phyloP scores from a whole-genome alignment of 805 yeast species.

The Cyberlindnera maritima region DNA sequence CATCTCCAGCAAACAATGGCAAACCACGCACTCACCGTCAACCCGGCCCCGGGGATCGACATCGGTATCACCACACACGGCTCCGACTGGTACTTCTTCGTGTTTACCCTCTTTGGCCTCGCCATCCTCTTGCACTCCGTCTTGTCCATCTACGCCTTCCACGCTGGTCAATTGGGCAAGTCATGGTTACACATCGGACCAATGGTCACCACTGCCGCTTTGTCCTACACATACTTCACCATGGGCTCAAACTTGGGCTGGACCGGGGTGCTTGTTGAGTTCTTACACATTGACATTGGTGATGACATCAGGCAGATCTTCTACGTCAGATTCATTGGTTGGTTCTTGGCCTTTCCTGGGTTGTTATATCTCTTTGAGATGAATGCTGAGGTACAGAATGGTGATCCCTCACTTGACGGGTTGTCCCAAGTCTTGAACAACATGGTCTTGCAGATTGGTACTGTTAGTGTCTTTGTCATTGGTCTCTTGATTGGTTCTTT shows the following conservation, averaged over 20 bases:
- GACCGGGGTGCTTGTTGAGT: constrained; percentile 45
- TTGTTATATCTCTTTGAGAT: constrained; percentile 31
- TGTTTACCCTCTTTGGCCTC: too few species aligned
- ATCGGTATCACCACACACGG: too few species aligned
- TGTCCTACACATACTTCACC: constrained; percentile 49
- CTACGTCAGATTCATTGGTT: constrained; percentile 53
- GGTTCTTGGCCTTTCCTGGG: constrained; percentile 54
- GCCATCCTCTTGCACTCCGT: too few species aligned
- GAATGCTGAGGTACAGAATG: constrained; percentile 19
- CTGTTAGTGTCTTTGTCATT: constrained; percentile 48
- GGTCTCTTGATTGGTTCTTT: constrained; percentile 55
- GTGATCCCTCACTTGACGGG: constrained; percentile 7
- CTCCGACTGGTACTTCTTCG: too few species aligned
- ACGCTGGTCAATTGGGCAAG: too few species aligned
- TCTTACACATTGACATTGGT: constrained; percentile 40
- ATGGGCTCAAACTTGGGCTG: constrained; percentile 58
- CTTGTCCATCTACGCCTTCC: too few species aligned
- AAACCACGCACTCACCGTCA: too few species aligned
- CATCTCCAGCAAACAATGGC: too few species aligned
- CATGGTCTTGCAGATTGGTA: constrained; percentile 38
- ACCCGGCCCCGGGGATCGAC: too few species aligned
- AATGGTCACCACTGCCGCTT: constrained; percentile 37
- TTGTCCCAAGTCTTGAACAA: constrained; percentile 18
- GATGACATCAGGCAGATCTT: constrained; percentile 48
- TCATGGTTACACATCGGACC: constrained; percentile 35